Evolutionary conservation across 1,284 basidiomycete genomes (phyloP), one percentile per base, ranked within the genome.

Genomic region (Rhodotorula glutinis): DNA sequence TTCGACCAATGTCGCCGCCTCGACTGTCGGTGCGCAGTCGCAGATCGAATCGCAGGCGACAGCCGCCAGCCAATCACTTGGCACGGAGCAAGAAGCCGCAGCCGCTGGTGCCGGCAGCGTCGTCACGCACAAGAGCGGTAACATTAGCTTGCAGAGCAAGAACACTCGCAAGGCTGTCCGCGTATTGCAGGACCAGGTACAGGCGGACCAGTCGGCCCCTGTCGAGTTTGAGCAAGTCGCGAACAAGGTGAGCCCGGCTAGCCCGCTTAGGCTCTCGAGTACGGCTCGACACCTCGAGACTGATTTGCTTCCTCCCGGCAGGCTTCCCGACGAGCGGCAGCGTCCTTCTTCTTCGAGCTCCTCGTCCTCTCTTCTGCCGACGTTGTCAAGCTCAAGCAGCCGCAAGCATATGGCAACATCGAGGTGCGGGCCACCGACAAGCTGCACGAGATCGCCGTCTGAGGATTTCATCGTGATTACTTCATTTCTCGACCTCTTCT

Each of bases 331-430:
- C 87, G 92, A 54, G 95, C 93, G 5, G 92, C 94, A 0, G 87
- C 93, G 0, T 87, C 91, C 3, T 98, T 98, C 84, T 98, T 98
- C 84, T 98, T 98, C 77, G 95, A 98, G 80, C 81, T 98, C 60
- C 87, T 98, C 40, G 91, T 97, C 5, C 85, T 98, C 3, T 89
- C 91, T 14, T 97, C 94, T 1, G 87, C 91, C 53, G 93, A 97
- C 78, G 91, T 89, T 76, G 82, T 98, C 73, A 86, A 87, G 73
- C 80, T 98, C 56, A 80, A 86, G 23, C 95, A 98, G 79, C 72
- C 77, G 5, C 75, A 77, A 41, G 75, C 80, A 27, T 97, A 92
- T 76, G 89, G 88, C 70, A 91, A 94, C 78, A 95, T 98, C 70
- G 84, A 89, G 75, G 83, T 98, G 51, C 81, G 83, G 11, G 88